Conservation (phyloP, 805 yeast species). For the Saturnispora hagleri region DNA sequence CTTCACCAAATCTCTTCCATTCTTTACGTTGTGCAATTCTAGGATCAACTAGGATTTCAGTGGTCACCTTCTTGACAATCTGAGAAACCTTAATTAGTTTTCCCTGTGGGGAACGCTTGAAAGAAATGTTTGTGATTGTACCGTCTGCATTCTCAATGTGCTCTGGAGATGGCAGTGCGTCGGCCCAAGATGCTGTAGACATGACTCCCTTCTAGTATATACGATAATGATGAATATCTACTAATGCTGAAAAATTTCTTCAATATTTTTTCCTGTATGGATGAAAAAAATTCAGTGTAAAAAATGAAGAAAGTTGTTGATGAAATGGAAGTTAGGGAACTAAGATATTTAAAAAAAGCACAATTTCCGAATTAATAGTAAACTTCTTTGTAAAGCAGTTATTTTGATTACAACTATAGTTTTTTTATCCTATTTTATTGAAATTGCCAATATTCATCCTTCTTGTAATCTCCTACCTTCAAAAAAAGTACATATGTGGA, state of each 20-base stretch:
- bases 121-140: constrained; percentile 78
- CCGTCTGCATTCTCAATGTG: constrained; percentile 77
- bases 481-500: no score
- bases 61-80: constrained; percentile 65
- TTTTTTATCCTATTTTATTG: no score
- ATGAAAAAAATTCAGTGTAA: background rate
- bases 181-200: constrained; percentile 40
- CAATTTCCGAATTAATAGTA: no score
- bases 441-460: no score
- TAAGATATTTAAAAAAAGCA: background rate
- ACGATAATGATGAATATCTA: background rate
- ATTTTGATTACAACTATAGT: no score
- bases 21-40: constrained; percentile 78
- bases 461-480: no score
- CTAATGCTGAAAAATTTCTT: background rate
- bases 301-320: background rate
- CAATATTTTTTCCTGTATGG: background rate
- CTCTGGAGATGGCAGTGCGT: constrained; percentile 63
- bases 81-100: constrained; percentile 84
- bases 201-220: background rate
- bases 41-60: constrained; percentile 75
- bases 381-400: no score
- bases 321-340: background rate
- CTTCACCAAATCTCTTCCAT: constrained; percentile 86
- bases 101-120: constrained; percentile 65